These are phyloP conservation scores for Mycena venus DNA, from an alignment of 768 basidiomycete species.

Conservation along the genomic window DNA sequence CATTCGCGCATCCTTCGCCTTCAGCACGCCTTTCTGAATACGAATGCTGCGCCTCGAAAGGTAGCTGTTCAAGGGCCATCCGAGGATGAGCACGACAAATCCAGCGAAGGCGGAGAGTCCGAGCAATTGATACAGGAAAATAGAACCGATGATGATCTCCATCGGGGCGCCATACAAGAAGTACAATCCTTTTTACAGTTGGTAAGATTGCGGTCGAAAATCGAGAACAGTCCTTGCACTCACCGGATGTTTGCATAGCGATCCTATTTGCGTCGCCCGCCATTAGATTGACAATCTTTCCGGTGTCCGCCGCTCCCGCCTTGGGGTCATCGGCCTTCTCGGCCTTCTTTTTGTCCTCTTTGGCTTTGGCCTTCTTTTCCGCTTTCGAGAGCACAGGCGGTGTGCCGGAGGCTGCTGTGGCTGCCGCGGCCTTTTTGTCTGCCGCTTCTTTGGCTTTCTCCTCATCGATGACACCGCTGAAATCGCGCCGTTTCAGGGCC, in stretches of 20 bases:
- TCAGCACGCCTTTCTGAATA: slow-evolving; percentile 73
- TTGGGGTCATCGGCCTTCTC: slow-evolving; percentile 69
- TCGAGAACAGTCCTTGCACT: neutral
- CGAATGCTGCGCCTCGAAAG: slow-evolving; percentile 71
- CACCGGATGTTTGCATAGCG: neutral
- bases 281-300: slow-evolving; percentile 94
- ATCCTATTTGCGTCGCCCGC: slow-evolving; percentile 63
- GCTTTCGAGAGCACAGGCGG: slow-evolving; percentile 14
- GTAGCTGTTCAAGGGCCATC: slow-evolving; percentile 80
- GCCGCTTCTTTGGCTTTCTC: slow-evolving; percentile 31
- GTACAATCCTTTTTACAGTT: neutral
- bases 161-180: slow-evolving; percentile 62
- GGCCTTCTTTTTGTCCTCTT: slow-evolving; percentile 54
- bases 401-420: neutral
- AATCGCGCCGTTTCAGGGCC: slow-evolving; percentile 85
- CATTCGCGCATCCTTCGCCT: slow-evolving; percentile 83
- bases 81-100: slow-evolving; percentile 73
- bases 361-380: slow-evolving; percentile 39
- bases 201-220: neutral
- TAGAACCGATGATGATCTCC: slow-evolving; percentile 68
- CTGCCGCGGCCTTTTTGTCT: slow-evolving; percentile 26
- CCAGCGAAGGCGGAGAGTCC: slow-evolving; percentile 79
- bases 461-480: slow-evolving; percentile 76
- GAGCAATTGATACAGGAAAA: slow-evolving; percentile 71
- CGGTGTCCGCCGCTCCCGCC: slow-evolving; percentile 85